Evolutionary conservation across 1,139 yeast genomes (phyloP).

Genomic region (Yamadazyma conglobata): DNA sequence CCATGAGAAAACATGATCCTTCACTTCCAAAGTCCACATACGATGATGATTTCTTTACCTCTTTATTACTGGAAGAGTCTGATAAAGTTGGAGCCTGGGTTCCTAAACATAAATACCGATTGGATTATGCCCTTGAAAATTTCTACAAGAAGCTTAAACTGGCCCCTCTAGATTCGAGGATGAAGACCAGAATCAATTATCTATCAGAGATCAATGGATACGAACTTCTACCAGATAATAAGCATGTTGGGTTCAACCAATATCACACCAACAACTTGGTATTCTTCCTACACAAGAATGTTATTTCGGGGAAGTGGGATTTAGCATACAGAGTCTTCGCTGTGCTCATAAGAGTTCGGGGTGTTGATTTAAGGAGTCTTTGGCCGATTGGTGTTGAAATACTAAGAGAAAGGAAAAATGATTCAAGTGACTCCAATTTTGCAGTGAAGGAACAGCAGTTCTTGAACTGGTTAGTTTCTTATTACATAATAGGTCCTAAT

Average conservation of each 20-base stretch:
- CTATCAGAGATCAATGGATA: constrained; percentile 7
- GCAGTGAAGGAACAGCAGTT: constrained; percentile 27
- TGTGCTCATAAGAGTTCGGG: constrained; percentile 43
- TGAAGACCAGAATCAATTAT: constrained; percentile 5
- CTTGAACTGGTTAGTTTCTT: constrained; percentile 34
- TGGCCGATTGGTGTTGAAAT: constrained; percentile 59
- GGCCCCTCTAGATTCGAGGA: background rate
- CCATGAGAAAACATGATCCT: constrained; percentile 4
- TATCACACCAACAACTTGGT: constrained; percentile 32
- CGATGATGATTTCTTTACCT: background rate
- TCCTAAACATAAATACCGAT: background rate
- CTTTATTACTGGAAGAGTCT: background rate
- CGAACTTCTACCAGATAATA: constrained; percentile 7
- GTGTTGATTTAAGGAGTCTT: constrained; percentile 48
- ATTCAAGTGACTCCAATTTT: constrained; percentile 6
- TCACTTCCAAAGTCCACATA: constrained; percentile 1
- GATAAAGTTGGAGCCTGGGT: background rate
- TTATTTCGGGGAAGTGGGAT: constrained; percentile 51
- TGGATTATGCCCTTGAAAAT: constrained; percentile 9
- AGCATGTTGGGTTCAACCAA: constrained; percentile 10
- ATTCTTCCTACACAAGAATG: constrained; percentile 32
- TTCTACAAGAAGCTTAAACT: constrained; percentile 7
- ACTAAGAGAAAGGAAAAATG: constrained; percentile 16
- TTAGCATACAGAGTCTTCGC: constrained; percentile 52
- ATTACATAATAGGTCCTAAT: constrained; percentile 17